Base-by-base conservation (phyloP, 1,284 basidiomycete genomes). In the Cutaneotrichosporon cutaneum region DNA sequence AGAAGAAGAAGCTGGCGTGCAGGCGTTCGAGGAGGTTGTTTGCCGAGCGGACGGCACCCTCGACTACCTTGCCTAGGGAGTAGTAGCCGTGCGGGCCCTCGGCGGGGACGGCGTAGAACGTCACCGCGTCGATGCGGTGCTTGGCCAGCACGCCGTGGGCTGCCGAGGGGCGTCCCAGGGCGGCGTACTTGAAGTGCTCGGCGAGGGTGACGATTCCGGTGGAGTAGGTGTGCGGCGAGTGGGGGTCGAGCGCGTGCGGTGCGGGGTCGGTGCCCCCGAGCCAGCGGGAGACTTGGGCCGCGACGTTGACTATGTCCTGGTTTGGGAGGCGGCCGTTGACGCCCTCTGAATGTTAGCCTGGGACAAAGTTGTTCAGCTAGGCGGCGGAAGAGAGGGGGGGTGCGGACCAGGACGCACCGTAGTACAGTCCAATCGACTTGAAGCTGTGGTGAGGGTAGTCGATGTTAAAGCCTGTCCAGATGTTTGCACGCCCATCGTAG, bases 361-460 rank as follows among this genome's bases (percentile, higher is more conserved):
- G 9, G 6, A 11, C 24, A 10, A 4, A 32, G 5, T 6, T 4
- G 14, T 22, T 9, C 3, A 42, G 18, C 32, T n/a, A 24, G 36
- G 33, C 18, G 9, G n/a, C n/a, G n/a, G n/a, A n/a, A 22, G 18
- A 16, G 13, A 39, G 14, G 9, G 13, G 36, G 33, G n/a, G n/a
- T n/a, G 33, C 4, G 13, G 33, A 33, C 18, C 3, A 7, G 18
- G 3, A 73, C 87, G 58, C 27, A 92, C 92, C 92, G 78, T 90
- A 92, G 79, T 92, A 95, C 13, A 98, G 80, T 3, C 92, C 92
- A 2, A 99, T 82, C 72, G 95, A 90, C 13, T 90, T 92, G 79
- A 98, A 97, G 0, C 94, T 97, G 77, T 99, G 95, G 1, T 91
- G 90, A 1, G 94, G 92, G 75, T 97, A 99, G 77, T 99, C 96